phyloP scores from a whole-genome alignment of 129 eudicot species.

The Escallonia herrerae region DNA sequence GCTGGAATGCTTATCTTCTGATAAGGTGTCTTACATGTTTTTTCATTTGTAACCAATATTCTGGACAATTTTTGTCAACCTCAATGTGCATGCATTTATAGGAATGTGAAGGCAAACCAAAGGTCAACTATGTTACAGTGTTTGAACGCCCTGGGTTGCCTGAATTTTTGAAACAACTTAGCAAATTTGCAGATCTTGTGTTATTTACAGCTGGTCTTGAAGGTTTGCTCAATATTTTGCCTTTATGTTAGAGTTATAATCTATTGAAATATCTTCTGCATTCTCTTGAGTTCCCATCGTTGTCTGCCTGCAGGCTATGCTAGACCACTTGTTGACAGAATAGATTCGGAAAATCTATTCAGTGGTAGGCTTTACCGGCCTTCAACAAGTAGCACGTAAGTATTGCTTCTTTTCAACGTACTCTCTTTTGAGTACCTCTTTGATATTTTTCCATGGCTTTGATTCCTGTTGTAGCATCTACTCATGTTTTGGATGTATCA shows the following conservation, averaged over 20 bases:
- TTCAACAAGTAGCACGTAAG: constrained; percentile 53
- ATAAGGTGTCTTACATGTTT: constrained; percentile 20
- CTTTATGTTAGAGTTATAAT: background rate
- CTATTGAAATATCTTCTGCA: background rate
- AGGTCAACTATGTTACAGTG: constrained; percentile 51
- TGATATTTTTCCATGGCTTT: background rate
- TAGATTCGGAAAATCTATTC: constrained; percentile 33
- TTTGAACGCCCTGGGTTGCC: constrained; percentile 55
- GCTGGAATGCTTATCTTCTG: constrained; percentile 46
- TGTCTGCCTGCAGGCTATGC: constrained; percentile 37
- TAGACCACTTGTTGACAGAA: constrained; percentile 52
- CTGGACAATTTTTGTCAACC: background rate
- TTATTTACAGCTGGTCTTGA: constrained; percentile 58
- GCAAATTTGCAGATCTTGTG: constrained; percentile 47
- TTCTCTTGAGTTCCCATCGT: background rate
- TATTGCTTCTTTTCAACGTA: constrained; percentile 5
- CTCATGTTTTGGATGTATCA: background rate
- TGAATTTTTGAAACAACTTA: constrained; percentile 36
- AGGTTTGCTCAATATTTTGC: constrained; percentile 21
- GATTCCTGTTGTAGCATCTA: background rate
- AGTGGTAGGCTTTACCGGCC: constrained; percentile 43
- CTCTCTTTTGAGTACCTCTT: background rate
- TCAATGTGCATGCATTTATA: constrained; percentile 5
- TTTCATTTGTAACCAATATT: background rate
- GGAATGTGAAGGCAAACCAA: constrained; percentile 52